These are phyloP conservation scores for Syzygium oleosum DNA, from an alignment of 345 rosid species.

Conservation along the genomic window DNA sequence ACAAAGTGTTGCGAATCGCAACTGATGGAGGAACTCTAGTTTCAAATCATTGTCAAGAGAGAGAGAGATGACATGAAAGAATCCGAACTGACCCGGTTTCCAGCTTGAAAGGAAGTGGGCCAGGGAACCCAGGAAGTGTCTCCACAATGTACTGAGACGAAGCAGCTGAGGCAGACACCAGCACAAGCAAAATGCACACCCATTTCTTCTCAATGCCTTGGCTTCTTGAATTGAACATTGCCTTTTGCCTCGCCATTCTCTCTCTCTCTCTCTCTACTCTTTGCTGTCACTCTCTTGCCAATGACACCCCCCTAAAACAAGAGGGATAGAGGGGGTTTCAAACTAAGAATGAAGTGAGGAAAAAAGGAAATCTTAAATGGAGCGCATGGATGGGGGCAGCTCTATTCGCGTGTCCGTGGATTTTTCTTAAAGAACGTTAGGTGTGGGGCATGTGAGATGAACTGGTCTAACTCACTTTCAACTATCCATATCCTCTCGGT, in stretches of 20 bases:
- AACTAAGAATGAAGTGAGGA: neutral
- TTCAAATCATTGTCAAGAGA: neutral
- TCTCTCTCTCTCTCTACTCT: neutral
- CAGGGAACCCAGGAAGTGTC: neutral
- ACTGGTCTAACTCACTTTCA: neutral
- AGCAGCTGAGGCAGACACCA: neutral
- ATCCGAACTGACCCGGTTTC: neutral
- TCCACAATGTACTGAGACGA: neutral
- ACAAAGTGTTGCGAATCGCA: neutral
- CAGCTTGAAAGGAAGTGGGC: neutral
- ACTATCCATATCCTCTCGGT: neutral
- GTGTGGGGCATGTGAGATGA: neutral
- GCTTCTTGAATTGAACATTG: neutral
- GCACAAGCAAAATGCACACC: neutral
- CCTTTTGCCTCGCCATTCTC: neutral
- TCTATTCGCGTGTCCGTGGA: neutral
- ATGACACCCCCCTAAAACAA: neutral
- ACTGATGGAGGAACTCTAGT: neutral
- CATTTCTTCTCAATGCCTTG: neutral
- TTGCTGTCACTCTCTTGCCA: neutral
- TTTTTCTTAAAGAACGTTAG: neutral
- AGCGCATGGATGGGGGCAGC: neutral
- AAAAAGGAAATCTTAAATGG: neutral
- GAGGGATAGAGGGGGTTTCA: neutral
- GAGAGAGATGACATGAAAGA: neutral